These are phyloP conservation scores for Myxozyma neotropica DNA, from an alignment of 805 yeast genomes.

Conservation along the genomic window DNA sequence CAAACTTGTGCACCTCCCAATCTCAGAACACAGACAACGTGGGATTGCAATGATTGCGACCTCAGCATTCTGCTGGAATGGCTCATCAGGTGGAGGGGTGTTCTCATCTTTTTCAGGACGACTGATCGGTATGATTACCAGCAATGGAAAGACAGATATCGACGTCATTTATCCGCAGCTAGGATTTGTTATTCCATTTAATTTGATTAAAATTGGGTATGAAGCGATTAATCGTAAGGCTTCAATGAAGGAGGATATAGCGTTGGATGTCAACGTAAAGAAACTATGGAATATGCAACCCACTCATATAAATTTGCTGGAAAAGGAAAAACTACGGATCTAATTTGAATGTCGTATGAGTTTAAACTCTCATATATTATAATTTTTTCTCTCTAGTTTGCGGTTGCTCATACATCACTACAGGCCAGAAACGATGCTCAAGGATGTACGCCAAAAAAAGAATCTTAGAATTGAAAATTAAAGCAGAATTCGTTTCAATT, in stretches of 20 bases:
- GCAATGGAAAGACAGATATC: slow-evolving; percentile 10
- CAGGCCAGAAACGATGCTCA: too few relatives aligned
- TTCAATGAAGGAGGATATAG: neutral
- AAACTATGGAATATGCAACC: slow-evolving; percentile 19
- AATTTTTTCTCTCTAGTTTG: too few relatives aligned
- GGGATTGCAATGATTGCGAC: slow-evolving; percentile 4
- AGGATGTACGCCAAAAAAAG: too few relatives aligned
- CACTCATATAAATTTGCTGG: slow-evolving; percentile 3
- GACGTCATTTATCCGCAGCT: slow-evolving; percentile 12
- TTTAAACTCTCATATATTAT: too few relatives aligned
- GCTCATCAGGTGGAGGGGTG: slow-evolving; percentile 25
- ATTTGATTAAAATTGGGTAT: slow-evolving; percentile 1
- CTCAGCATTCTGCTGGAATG: slow-evolving; percentile 26
- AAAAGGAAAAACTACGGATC: neutral
- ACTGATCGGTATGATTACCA: slow-evolving; percentile 22
- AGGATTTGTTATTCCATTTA: slow-evolving; percentile 17
- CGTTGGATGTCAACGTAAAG: neutral
- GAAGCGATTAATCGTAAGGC: neutral
- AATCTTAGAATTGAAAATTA: too few relatives aligned
- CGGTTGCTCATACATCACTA: too few relatives aligned
- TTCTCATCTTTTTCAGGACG: neutral
- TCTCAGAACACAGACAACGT: neutral
- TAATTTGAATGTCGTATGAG: too few relatives aligned
- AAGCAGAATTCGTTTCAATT: too few relatives aligned
- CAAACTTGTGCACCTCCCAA: slow-evolving; percentile 4